Conservation (phyloP, 306 rosid species). For the Casuarina cunninghamiana region DNA sequence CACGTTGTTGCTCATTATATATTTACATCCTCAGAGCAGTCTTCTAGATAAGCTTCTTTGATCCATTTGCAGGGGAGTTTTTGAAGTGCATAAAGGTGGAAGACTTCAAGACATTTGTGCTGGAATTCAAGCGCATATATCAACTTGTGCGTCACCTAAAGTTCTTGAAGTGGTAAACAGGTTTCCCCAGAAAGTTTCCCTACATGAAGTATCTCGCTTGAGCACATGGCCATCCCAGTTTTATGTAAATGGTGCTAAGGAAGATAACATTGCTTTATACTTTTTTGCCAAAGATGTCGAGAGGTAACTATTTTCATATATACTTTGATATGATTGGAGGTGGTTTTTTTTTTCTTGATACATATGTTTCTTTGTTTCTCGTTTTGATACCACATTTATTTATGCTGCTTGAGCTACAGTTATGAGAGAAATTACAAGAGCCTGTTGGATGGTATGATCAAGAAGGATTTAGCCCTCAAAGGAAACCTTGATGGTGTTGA, state of each 20-base stretch:
- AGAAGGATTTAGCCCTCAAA: constrained; percentile 80
- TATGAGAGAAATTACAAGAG: constrained; percentile 70
- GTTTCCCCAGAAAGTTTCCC: constrained; percentile 53
- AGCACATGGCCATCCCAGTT: constrained; percentile 91
- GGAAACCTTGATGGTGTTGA: constrained; percentile 74
- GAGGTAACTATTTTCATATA: constrained; percentile 45
- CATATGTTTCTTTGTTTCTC: constrained; percentile 9
- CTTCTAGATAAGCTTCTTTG: constrained; percentile 28
- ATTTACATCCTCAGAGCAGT: constrained; percentile 18
- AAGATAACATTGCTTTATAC: constrained; percentile 89
- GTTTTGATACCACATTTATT: constrained; percentile 2
- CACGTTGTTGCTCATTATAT: constrained; percentile 10
- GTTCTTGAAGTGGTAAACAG: constrained; percentile 63
- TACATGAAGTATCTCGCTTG: constrained; percentile 78
- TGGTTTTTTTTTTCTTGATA: background rate
- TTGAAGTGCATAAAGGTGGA: constrained; percentile 70
- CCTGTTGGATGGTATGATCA: constrained; percentile 75
- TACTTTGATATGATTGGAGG: constrained; percentile 10
- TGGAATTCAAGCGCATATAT: constrained; percentile 88
- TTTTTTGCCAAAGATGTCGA: constrained; percentile 84
- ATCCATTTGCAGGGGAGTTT: constrained; percentile 65
- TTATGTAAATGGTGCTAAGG: constrained; percentile 64
- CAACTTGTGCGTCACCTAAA: constrained; percentile 73
- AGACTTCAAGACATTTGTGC: constrained; percentile 48
- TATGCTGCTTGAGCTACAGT: constrained; percentile 44